phyloP scores from a whole-genome alignment of 345 rosid species.

The Murraya paniculata region DNA sequence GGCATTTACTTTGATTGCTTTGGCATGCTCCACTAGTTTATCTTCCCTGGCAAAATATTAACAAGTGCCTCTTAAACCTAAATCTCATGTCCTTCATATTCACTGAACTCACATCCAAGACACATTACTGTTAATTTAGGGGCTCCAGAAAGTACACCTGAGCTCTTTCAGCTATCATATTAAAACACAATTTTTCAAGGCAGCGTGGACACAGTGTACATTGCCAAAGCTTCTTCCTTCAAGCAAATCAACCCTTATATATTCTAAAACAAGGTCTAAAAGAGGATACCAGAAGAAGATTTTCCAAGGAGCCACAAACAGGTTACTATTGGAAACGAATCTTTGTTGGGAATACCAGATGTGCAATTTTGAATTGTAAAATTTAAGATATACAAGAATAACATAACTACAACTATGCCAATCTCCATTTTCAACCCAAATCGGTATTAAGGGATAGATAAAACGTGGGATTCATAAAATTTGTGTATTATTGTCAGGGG shows the following conservation, averaged over 20 bases:
- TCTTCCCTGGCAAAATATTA: constrained; percentile 52
- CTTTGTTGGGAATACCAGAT: background rate
- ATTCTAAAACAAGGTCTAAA: background rate
- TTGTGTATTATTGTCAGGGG: background rate
- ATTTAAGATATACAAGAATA: background rate
- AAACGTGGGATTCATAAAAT: background rate
- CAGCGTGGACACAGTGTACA: background rate
- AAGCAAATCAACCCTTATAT: too few species aligned
- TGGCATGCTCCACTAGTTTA: constrained; percentile 69
- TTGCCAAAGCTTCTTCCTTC: background rate
- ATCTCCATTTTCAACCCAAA: background rate
- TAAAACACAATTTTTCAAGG: background rate
- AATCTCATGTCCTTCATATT: background rate
- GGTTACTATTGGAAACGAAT: background rate
- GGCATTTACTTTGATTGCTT: constrained; percentile 79
- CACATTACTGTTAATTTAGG: background rate
- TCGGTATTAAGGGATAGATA: background rate
- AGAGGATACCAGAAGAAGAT: background rate
- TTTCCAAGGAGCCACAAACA: background rate
- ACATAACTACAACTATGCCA: background rate
- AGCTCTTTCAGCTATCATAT: background rate
- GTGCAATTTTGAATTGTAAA: background rate
- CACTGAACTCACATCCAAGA: constrained; percentile 3
- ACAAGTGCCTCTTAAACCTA: constrained; percentile 7
- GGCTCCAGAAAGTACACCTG: background rate